Base-by-base conservation (phyloP, 2,329 filamentous ascomycete species). In the Claviceps sorghi region DNA sequence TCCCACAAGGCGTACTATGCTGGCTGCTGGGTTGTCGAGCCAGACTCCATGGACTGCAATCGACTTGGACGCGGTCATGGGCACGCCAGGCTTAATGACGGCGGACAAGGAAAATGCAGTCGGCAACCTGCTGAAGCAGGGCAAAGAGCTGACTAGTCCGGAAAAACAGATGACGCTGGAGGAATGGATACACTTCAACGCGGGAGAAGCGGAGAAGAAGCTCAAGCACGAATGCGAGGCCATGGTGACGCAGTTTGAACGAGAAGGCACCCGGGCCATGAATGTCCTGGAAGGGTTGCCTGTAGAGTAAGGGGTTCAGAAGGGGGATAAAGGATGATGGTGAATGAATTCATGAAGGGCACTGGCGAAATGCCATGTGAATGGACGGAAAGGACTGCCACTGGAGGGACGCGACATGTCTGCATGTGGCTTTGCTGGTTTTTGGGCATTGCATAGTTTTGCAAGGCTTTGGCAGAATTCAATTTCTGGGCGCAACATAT, bases 121-220 rank as follows among this genome's bases (percentile, higher is more conserved):
- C 2, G 70, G 70, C 19, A 67, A 69, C 10, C 69, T 80, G 29
- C 64, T 83, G 17, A 73, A 71, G 52, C 72, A 75, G 41, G 80
- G 79, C 13, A 74, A 74, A 0, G 78, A 78, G 15, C 69, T 98
- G 51, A 84, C 79, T 2, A 85, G 77, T 51, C 79, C 82, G 0
- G 93, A 97, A 71, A 89, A 85, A 72, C 74, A 77, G 40, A 95
- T 98, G 90, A 91, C 83, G 5, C 88, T 97, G 0, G 88, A 95
- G 65, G 83, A 96, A 66, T 98, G 91, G 88, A 85, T 98, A 41
- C 74, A 82, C 53, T 79, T 83, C 67, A 90, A 93, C 58, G 93
- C 93, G 0, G 77, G 78, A 55, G 75, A 83, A 63, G 88, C 87
- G 0, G 90, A 97, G 71, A 80, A 83, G 67, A 83, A 82, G 65